A percentile compares a stretch with the other conserved stretches of the same genome.
Conservation (phyloP, 768 basidiomycete species). For the Austroboletus festivus region DNA sequence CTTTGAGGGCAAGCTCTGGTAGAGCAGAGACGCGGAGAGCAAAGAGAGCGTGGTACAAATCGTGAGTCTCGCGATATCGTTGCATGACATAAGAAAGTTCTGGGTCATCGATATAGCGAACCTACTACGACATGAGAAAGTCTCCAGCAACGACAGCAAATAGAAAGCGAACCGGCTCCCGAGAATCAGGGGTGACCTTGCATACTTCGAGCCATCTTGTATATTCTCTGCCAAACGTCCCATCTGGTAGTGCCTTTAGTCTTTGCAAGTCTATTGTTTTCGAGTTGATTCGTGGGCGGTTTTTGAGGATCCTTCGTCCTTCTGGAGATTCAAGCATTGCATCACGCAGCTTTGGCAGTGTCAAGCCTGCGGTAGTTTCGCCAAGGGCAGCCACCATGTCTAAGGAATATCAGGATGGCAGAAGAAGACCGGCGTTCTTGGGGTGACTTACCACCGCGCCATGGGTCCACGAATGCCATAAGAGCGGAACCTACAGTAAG, state of each 20-base stretch:
- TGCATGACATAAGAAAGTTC: constrained; percentile 98
- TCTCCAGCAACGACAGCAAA: not conserved
- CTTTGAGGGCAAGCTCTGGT: constrained; percentile 91
- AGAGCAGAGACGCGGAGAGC: constrained; percentile 86
- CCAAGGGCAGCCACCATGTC: constrained; percentile 95
- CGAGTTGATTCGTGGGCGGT: no score
- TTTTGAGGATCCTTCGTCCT: constrained; percentile 54
- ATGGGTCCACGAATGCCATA: constrained; percentile 76
- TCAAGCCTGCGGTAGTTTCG: constrained; percentile 84
- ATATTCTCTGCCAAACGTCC: constrained; percentile 85
- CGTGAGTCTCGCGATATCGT: constrained; percentile 96
- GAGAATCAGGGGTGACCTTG: constrained; percentile 89
- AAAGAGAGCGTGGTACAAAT: constrained; percentile 93
- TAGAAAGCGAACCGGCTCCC: constrained; percentile 67
- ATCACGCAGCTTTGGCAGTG: constrained; percentile 73
- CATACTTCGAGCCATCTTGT: constrained; percentile 86
- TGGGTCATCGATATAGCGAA: constrained; percentile 91
- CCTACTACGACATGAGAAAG: constrained; percentile 45
- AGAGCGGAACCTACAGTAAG: constrained; percentile 84
- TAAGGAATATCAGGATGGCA: constrained; percentile 31
- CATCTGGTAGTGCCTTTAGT: constrained; percentile 68
- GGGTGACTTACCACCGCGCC: constrained; percentile 68
- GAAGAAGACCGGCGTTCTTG: no score
- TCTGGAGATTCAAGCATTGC: constrained; percentile 60
- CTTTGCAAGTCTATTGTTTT: no score